Conservation (phyloP, 208 protist genomes). For the Acanthamoeba triangularis region DNA sequence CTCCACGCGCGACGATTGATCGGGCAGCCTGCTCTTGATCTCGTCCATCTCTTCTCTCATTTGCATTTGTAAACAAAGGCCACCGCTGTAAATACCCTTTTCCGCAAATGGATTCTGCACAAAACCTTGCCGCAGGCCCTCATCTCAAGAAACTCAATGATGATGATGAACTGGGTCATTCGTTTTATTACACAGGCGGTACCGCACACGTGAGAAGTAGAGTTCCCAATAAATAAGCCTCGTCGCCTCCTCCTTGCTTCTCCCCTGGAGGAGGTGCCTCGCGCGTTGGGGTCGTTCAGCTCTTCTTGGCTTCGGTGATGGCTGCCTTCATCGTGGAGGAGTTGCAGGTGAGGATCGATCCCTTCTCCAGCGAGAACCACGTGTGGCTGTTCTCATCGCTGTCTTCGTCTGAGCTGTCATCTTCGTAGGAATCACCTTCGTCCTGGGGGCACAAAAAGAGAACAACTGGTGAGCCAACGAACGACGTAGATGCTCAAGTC, state of each 20-base stretch:
- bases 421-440: constrained; percentile 6
- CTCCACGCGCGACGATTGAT: not conserved
- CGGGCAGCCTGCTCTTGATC: too few relatives aligned
- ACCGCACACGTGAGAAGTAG: not conserved
- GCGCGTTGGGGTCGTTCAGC: not conserved
- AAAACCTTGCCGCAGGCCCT: too few relatives aligned
- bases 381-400: constrained; percentile 42
- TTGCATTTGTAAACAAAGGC: too few relatives aligned
- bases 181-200: not conserved
- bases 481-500: too few relatives aligned
- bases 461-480: too few relatives aligned
- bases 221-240: not conserved
- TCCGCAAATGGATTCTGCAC: too few relatives aligned
- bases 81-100: too few relatives aligned
- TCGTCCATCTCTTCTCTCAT: too few relatives aligned
- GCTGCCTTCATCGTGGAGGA: constrained; percentile 52
- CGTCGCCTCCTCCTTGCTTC: not conserved
- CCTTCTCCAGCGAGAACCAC: constrained; percentile 65
- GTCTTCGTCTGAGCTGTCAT: not conserved
- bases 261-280: not conserved
- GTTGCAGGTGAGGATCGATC: constrained; percentile 26
- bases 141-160: too few relatives aligned
- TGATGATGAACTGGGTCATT: too few relatives aligned
- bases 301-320: constrained; percentile 55
- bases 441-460: not conserved